A percentile compares a stretch with the other conserved stretches of the same genome.
phyloP scores from a whole-genome alignment of 257 asterid species.

The Penstemon eatonii region DNA sequence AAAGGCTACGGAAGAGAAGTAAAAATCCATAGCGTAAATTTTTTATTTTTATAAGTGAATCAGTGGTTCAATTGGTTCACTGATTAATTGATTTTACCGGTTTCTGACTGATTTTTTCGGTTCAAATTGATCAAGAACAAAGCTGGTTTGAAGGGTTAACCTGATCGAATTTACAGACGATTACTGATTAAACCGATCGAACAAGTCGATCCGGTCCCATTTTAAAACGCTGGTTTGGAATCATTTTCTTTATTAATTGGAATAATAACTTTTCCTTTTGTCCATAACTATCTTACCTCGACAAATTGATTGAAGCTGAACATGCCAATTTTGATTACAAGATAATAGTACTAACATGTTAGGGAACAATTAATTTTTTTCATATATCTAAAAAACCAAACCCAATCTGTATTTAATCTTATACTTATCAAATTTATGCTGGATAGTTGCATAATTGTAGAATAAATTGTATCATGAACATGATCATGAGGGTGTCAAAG shows the following conservation, averaged over 20 bases:
- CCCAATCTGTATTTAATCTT: not conserved
- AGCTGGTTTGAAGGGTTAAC: not conserved
- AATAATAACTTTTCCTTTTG: not conserved
- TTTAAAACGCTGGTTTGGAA: not conserved
- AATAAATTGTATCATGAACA: constrained; percentile 19
- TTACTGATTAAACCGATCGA: no score
- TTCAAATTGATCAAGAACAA: not conserved
- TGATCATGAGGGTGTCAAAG: constrained; percentile 29
- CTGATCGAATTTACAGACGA: no score
- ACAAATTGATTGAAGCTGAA: constrained; percentile 16
- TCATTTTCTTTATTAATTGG: not conserved
- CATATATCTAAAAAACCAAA: not conserved
- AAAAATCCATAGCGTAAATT: no score
- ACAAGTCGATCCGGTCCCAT: not conserved
- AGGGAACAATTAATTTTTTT: not conserved
- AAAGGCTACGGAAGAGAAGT: no score
- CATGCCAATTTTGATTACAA: constrained; percentile 8
- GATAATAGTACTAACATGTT: not conserved
- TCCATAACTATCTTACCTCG: not conserved
- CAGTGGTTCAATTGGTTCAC: no score
- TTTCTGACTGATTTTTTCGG: no score
- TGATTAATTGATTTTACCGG: no score
- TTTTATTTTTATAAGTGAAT: no score
- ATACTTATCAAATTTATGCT: constrained; percentile 3
- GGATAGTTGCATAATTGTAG: constrained; percentile 18